Base-by-base conservation (phyloP, 2,329 filamentous ascomycete species). In the Blastomyces parvus region DNA sequence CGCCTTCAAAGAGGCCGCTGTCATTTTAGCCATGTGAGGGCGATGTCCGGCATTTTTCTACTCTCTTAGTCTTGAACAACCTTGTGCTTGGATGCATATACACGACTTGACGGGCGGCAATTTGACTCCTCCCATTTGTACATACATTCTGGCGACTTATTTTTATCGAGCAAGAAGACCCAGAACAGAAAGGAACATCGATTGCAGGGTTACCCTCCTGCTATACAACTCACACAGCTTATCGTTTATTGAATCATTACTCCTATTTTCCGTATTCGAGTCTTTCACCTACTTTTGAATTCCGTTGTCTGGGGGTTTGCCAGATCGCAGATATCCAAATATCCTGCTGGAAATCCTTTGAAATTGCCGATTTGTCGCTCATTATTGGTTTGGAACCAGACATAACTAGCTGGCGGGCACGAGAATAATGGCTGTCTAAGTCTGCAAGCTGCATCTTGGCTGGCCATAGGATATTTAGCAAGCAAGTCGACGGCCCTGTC, bases 381-480 rank as follows among this genome's bases (percentile, higher is more conserved):
- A 30, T 44, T 42, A 19, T 33, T 33, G 11, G 17, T 25, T 40
- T 52, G 53, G n/a, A 56, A 33, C 14, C 27, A 40, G 13, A 25
- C 27, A 52, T 42, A 53, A 17, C 27, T 22, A 19, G 27, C n/a
- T 27, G 44, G 30, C 13, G 38, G 25, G 25, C 11, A 17, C 27
- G 27, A 48, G 40, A 48, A 59, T 42, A 40, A 52, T 61, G 36
- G 48, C 48, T 53, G 19, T 55, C 17, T 61, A 50, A 19, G 25
- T 46, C 46, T 60, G 46, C 30, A 40, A 42, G 46, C 46, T 40
- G 44, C n/a, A 60, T n/a, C 57, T 46, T 33, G n/a, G 22, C 59
- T 30, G 53, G 48, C 46, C 48, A 7, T 61, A 19, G 22, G 30
- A 61, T 30, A 53, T 25, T 52, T n/a, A 60, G 42, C n/a, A 55